phyloP scores from a whole-genome alignment of 2,329 filamentous ascomycete genomes.

The Apiospora rasikravindrae region DNA sequence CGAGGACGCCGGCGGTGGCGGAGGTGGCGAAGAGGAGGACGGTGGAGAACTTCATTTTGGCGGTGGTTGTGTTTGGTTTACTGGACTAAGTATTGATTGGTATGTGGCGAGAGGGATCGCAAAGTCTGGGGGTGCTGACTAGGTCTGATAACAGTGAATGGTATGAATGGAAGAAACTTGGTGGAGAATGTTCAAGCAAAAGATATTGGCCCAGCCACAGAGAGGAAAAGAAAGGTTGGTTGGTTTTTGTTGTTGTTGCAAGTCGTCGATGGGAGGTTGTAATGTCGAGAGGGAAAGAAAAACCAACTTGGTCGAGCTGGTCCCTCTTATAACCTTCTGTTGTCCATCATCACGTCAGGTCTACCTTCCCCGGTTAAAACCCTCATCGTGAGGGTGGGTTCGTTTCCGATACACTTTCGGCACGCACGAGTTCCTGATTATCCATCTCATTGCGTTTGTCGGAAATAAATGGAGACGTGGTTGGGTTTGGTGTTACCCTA shows the following conservation, averaged over 20 bases:
- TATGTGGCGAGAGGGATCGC: neutral
- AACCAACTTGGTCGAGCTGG: neutral
- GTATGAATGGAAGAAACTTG: neutral
- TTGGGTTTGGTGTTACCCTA: neutral
- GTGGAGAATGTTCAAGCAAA: neutral
- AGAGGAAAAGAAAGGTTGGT: neutral
- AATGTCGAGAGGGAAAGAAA: neutral
- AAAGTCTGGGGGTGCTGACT: neutral
- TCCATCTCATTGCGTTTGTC: neutral
- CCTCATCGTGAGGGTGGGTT: neutral
- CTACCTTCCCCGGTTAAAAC: neutral
- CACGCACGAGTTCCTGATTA: conserved; percentile 7
- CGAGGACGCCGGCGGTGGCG: conserved; percentile 6
- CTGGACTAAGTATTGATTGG: too few relatives aligned
- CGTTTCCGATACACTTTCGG: conserved; percentile 6
- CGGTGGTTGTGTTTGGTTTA: neutral
- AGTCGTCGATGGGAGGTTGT: neutral
- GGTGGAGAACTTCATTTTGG: conserved; percentile 18
- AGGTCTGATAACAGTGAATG: neutral
- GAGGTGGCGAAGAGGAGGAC: conserved; percentile 14
- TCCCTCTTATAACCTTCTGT: neutral
- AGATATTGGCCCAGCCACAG: neutral
- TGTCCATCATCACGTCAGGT: too few relatives aligned
- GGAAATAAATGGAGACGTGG: neutral
- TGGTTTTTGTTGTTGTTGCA: neutral